Evolutionary conservation across 2,329 filamentous ascomycete genomes (phyloP), one percentile per base, ranked within the genome.

Genomic region (Pleoardoris graminearum): DNA sequence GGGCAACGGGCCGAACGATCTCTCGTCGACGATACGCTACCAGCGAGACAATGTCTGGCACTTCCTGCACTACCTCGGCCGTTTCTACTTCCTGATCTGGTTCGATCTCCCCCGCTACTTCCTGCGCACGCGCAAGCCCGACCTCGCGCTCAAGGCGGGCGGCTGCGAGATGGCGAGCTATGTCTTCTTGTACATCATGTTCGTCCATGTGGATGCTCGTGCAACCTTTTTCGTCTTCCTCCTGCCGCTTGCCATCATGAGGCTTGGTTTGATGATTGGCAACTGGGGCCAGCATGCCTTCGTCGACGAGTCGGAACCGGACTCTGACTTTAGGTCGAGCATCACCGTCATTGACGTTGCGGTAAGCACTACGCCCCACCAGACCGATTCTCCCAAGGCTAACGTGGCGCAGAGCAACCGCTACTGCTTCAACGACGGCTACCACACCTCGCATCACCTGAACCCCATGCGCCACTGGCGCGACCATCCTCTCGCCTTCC

Each of bases 271-370:
- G 57, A 93, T 92, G 89, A 80, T 89, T 7, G 89, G 89, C 1
- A 93, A 93, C 67, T 93, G 88, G 88, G 89, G 88, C 3, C 89
- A 93, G 68, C 89, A 93, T 68, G 89, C 89, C 1, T 86, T 93
- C 58, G 88, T 93, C 6, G 89, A 93, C 62, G 82, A 86, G 17
- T 76, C 84, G 11, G 85, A 90, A 60, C 89, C 89, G 0, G 83
- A 89, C 63, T 91, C 88, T 0, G 89, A 93, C 66, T 92, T 86
- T 63, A 80, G 88, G 30, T 90, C 87, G 0, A 91, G 88, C 69
- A 89, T 92, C 59, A 92, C 89, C 0, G 69, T 93, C 21, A 85
- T 93, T 49, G 89, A 93, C 64, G 88, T 92, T 6, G 80, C 86
- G 6, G 88, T 91, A 80, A 75, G 85, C 29, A 19, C 23, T 19